A percentile compares a stretch with the other conserved stretches of the same genome.
These are phyloP conservation scores for Talaromyces sp. DNA, from an alignment of 2,329 filamentous ascomycete species.

Conservation along the genomic window DNA sequence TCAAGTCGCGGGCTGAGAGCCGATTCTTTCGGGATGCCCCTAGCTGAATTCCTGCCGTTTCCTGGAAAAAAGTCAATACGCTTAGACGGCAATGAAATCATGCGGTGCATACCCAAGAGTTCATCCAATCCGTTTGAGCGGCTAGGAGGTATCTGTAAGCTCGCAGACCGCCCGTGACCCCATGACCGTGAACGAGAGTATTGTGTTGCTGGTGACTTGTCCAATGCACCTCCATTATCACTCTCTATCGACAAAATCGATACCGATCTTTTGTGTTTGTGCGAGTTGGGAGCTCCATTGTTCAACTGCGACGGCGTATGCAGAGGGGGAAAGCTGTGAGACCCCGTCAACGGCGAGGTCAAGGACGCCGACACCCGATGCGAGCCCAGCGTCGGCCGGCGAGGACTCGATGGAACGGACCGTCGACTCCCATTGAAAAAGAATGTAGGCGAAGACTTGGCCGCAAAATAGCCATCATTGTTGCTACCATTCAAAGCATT, in stretches of 20 bases:
- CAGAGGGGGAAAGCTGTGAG: conserved; percentile 42
- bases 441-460: conserved; percentile 34
- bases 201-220: conserved; percentile 31
- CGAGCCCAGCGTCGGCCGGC: conserved; percentile 26
- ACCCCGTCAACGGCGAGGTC: conserved; percentile 37
- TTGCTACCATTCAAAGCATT: conserved; percentile 32
- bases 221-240: conserved; percentile 34
- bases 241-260: conserved; percentile 76
- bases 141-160: conserved; percentile 68
- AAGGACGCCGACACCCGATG: conserved; percentile 42
- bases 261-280: conserved; percentile 70
- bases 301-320: conserved; percentile 26
- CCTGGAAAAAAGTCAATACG: conserved; percentile 12
- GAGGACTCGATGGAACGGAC: conserved; percentile 33
- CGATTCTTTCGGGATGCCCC: conserved; percentile 32
- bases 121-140: conserved; percentile 42
- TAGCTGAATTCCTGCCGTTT: conserved; percentile 35
- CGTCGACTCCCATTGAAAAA: conserved; percentile 38
- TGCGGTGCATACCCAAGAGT: conserved; percentile 33
- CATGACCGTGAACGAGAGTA: conserved; percentile 54
- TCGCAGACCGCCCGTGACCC: conserved; percentile 74
- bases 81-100: neutral
- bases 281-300: conserved; percentile 25
- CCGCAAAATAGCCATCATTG: conserved; percentile 38
- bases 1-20: conserved; percentile 33